Conservation (phyloP, 2,329 filamentous ascomycete genomes). For the Scedosporium boydii region DNA sequence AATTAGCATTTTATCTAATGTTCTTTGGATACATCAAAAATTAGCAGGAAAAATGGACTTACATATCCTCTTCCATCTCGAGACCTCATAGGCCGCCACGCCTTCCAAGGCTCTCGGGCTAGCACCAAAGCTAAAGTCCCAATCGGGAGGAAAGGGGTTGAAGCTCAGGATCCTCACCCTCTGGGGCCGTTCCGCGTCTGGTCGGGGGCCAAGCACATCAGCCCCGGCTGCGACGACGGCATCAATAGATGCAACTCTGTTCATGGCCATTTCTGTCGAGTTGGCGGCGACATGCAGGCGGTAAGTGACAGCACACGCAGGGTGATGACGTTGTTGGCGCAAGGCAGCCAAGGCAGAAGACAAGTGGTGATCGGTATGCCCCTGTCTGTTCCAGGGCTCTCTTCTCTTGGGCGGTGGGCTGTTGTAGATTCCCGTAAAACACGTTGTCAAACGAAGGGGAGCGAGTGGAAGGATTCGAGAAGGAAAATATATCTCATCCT, state of each 20-base stretch:
- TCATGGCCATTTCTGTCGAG: slow-evolving; percentile 35
- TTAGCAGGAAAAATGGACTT: slow-evolving; percentile 16
- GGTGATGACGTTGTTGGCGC: neutral
- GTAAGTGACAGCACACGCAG: neutral
- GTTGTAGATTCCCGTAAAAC: no score
- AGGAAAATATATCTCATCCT: no score
- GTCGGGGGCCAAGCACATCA: slow-evolving; percentile 25
- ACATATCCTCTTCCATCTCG: slow-evolving; percentile 44
- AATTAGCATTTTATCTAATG: neutral
- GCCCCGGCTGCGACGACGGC: slow-evolving; percentile 34
- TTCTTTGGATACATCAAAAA: neutral
- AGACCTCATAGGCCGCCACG: slow-evolving; percentile 44
- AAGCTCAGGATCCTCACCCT: slow-evolving; percentile 40
- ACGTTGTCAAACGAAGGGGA: no score
- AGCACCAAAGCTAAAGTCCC: slow-evolving; percentile 31
- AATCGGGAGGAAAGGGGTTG: slow-evolving; percentile 44
- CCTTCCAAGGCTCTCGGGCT: slow-evolving; percentile 32
- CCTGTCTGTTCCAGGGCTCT: no score
- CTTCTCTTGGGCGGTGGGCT: no score
- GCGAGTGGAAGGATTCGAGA: no score
- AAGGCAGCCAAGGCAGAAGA: neutral
- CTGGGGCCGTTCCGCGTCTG: slow-evolving; percentile 31
- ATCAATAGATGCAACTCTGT: slow-evolving; percentile 43
- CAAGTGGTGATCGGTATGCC: no score
- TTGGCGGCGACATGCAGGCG: neutral